Base-by-base conservation (phyloP, 2,329 filamentous ascomycete species). In the Corinectria fuckeliana region DNA sequence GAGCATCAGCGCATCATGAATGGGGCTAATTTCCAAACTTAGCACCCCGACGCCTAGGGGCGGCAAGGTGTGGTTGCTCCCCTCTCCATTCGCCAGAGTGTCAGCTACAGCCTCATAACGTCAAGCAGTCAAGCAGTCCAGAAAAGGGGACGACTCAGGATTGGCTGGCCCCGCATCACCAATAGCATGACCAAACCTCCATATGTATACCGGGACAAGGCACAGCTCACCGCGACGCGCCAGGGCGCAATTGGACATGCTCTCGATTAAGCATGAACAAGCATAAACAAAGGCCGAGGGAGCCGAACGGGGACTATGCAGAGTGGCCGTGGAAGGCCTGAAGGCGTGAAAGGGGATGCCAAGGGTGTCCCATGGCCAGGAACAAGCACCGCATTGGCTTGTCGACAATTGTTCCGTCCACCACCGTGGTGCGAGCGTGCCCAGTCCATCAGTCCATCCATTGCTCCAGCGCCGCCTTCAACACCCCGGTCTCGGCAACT, bases 381-480 rank as follows among this genome's bases (percentile, higher is more conserved):
- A 49, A 68, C 67, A 59, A 18, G 57, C 58, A 48, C 56, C n/a
- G 39, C 50, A 69, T 70, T 70, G 68, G 68, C 55, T n/a, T 58
- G 57, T 61, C 30, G 61, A 55, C 50, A 50, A 60, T 61, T 67
- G 53, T 60, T 53, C 56, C 47, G 49, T 49, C 61, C 49, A 23
- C 61, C 49, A 23, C 28, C 42, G 58, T 70, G 64, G 61, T 65
- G 63, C 56, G 45, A 69, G 63, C 39, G 21, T 30, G 52, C 26
- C 36, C 60, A 47, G 50, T 56, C 60, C 52, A 68, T 70, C 68
- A 69, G 66, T 67, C 65, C 60, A 70, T 69, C 20, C 47, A 62
- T 45, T 14, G 44, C 56, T 28, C 23, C 23, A 26, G 23, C 14
- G 32, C 32, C 7, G 7, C 32, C 18, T 36, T n/a, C n/a, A n/a